Conservation (phyloP, 345 rosid species). For the Aquilaria sinensis region DNA sequence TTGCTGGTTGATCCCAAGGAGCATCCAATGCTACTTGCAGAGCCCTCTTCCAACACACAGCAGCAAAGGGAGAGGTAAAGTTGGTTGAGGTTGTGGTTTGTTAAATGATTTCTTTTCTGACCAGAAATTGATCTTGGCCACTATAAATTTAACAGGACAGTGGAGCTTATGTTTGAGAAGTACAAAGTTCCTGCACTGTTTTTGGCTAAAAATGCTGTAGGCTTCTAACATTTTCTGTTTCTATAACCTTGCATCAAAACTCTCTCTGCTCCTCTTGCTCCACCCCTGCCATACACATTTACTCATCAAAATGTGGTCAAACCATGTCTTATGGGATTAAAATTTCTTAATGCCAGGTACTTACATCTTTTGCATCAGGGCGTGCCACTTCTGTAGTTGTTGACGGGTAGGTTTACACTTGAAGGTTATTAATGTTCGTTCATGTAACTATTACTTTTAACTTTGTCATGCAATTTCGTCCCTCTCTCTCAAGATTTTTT, state of each 20-base stretch:
- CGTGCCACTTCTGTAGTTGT: conserved; percentile 98
- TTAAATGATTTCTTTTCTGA: neutral
- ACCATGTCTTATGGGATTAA: conserved; percentile 10
- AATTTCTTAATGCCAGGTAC: conserved; percentile 54
- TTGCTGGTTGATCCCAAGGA: conserved; percentile 81
- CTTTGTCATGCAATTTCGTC: too few species aligned
- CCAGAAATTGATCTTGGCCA: conserved; percentile 1
- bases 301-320: neutral
- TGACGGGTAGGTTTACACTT: conserved; percentile 48
- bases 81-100: neutral
- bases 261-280: neutral
- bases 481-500: too few species aligned
- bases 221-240: conserved; percentile 16
- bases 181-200: conserved; percentile 95
- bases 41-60: conserved; percentile 82
- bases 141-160: conserved; percentile 10
- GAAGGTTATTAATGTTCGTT: neutral
- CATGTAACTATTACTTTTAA: too few species aligned
- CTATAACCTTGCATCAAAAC: neutral
- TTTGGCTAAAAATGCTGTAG: conserved; percentile 97
- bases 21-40: conserved; percentile 96
- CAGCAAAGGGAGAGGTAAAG: conserved; percentile 89
- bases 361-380: conserved; percentile 96
- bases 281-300: conserved; percentile 10
- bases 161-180: conserved; percentile 95